Evolutionary conservation across 192 early-diverging fungal species (phyloP).

Genomic region (Dimargaris xerosporica): DNA sequence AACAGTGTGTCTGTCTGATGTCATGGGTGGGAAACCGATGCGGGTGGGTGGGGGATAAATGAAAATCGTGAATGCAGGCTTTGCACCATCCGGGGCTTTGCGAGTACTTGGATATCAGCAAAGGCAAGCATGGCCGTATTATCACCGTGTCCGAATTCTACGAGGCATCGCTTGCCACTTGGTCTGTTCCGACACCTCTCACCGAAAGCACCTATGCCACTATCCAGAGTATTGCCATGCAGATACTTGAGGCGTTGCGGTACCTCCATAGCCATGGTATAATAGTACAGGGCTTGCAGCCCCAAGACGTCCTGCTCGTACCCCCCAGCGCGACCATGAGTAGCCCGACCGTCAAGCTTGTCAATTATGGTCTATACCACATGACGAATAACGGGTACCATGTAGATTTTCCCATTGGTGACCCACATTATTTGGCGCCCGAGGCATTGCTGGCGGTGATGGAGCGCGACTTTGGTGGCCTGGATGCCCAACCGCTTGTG

Average conservation of each 20-base stretch:
- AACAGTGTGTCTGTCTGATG: too few species aligned
- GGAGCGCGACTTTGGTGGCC: neutral
- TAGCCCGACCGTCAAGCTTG: constrained; percentile 11
- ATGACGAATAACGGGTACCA: constrained; percentile 37
- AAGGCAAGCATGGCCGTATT: constrained; percentile 40
- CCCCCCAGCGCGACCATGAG: neutral
- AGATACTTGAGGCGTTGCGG: constrained; percentile 31
- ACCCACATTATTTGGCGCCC: constrained; percentile 29
- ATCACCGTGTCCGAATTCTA: constrained; percentile 31
- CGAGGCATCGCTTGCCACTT: constrained; percentile 16
- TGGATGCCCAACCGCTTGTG: neutral
- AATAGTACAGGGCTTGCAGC: constrained; percentile 26
- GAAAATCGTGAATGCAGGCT: constrained; percentile 16
- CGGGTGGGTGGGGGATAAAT: too few species aligned
- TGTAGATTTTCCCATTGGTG: constrained; percentile 46
- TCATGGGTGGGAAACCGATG: too few species aligned
- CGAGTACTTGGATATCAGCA: constrained; percentile 43
- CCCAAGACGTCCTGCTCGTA: constrained; percentile 28
- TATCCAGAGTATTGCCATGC: constrained; percentile 9
- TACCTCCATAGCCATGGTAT: constrained; percentile 32
- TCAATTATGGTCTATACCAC: constrained; percentile 37
- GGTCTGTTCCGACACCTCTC: neutral
- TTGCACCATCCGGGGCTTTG: constrained; percentile 42
- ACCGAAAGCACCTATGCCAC: too few species aligned
- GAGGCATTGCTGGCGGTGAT: constrained; percentile 9